Percentiles rank a stretch among this genome's conserved stretches.
Evolutionary conservation across 305 asterid genomes (phyloP).

Genomic region (Caryopteris hybrid): DNA sequence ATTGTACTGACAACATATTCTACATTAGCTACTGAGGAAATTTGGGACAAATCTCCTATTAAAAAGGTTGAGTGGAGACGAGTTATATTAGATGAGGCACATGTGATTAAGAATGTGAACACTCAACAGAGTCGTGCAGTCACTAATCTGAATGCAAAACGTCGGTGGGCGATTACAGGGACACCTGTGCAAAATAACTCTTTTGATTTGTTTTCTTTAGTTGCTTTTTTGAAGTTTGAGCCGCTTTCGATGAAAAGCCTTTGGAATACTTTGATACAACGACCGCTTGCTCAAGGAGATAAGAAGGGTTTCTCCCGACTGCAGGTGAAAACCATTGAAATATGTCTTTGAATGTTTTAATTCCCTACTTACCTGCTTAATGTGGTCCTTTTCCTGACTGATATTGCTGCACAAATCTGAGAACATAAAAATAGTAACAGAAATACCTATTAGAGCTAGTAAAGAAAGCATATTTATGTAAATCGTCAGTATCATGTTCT

Average conservation of each 20-base stretch:
- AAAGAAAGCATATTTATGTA: too few relatives aligned
- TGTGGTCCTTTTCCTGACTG: neutral
- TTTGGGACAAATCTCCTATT: constrained; percentile 51
- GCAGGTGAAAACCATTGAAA: constrained; percentile 46
- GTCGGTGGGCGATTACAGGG: constrained; percentile 93
- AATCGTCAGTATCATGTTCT: too few relatives aligned
- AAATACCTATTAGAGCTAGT: neutral
- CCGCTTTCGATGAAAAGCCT: constrained; percentile 77
- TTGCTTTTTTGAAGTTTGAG: constrained; percentile 81
- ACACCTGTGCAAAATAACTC: constrained; percentile 88
- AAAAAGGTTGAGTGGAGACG: constrained; percentile 90
- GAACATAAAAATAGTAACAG: neutral
- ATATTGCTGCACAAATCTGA: neutral
- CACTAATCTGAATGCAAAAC: constrained; percentile 58
- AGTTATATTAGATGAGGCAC: constrained; percentile 93
- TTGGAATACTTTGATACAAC: constrained; percentile 78
- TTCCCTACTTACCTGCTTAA: neutral
- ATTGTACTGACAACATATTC: constrained; percentile 84
- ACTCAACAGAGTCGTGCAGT: constrained; percentile 83
- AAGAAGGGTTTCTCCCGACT: constrained; percentile 72
- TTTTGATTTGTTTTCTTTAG: constrained; percentile 71
- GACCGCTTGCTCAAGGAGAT: constrained; percentile 77
- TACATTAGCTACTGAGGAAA: constrained; percentile 62
- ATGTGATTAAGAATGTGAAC: constrained; percentile 72
- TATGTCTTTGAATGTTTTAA: too few relatives aligned